Percentiles rank a stretch among this genome's conserved stretches.
phyloP scores from a whole-genome alignment of 2,329 filamentous ascomycete genomes.

The Sphaceloma murrayae region DNA sequence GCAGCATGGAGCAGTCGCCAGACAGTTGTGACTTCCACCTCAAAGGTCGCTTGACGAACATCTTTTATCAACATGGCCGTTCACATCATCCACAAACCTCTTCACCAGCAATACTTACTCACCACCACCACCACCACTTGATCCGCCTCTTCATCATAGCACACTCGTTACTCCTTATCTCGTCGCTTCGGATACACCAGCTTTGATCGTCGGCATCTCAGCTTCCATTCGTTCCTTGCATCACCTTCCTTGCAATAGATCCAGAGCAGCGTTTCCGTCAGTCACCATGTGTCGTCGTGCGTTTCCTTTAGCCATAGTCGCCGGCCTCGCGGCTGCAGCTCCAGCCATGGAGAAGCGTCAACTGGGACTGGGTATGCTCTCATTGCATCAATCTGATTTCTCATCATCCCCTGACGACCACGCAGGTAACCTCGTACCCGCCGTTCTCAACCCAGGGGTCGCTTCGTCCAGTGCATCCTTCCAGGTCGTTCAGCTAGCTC shows the following conservation, averaged over 20 bases:
- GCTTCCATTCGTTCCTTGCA: slow-evolving; percentile 54
- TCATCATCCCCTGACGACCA: too few relatives aligned
- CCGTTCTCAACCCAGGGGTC: slow-evolving; percentile 2
- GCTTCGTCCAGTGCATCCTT: background rate
- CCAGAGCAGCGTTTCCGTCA: background rate
- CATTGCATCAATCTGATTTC: too few relatives aligned
- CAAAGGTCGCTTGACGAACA: background rate
- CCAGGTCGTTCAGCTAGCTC: slow-evolving; percentile 12
- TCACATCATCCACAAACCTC: too few relatives aligned
- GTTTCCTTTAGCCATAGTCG: slow-evolving; percentile 8
- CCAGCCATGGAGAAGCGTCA: slow-evolving; percentile 12
- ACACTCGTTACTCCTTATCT: slow-evolving; percentile 53
- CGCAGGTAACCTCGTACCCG: background rate
- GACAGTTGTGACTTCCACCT: background rate
- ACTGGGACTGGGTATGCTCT: slow-evolving; percentile 9
- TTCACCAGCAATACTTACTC: background rate
- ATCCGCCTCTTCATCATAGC: slow-evolving; percentile 24
- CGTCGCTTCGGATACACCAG: slow-evolving; percentile 39
- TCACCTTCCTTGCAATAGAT: slow-evolving; percentile 1
- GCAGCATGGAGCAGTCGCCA: background rate
- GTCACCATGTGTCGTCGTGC: slow-evolving; percentile 1
- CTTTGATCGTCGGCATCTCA: slow-evolving; percentile 36
- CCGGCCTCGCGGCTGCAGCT: slow-evolving; percentile 6
- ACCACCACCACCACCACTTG: background rate
- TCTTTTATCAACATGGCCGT: too few relatives aligned